Conservation (phyloP, 306 rosid species). For the Hylodesmum podocarpum region DNA sequence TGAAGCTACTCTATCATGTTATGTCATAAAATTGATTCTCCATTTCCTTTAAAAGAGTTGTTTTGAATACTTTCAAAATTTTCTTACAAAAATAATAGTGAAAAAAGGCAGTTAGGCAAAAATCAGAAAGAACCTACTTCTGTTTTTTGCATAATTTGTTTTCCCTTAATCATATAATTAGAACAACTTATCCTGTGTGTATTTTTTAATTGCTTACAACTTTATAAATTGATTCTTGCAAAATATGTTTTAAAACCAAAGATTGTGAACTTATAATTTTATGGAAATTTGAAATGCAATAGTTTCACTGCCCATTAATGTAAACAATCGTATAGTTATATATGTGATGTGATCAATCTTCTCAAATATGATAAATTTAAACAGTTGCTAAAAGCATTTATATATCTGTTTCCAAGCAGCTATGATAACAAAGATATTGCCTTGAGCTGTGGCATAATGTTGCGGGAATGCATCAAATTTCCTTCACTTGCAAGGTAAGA, state of each 20-base stretch:
- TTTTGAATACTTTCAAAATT: constrained; percentile 2
- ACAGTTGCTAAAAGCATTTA: constrained; percentile 3
- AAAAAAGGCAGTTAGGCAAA: neutral
- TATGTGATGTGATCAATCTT: constrained; percentile 13
- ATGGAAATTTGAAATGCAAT: neutral
- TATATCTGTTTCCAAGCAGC: constrained; percentile 51
- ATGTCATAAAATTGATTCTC: neutral
- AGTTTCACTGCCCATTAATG: constrained; percentile 7
- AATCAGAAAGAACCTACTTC: neutral
- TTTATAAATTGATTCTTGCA: constrained; percentile 8
- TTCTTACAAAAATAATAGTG: neutral
- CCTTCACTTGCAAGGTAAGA: constrained; percentile 85
- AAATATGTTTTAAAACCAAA: constrained; percentile 14
- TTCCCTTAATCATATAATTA: neutral
- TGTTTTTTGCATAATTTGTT: neutral
- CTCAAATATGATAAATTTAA: constrained; percentile 11
- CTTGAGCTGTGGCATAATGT: constrained; percentile 84
- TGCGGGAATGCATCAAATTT: constrained; percentile 94
- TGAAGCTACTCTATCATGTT: neutral
- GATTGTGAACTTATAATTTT: constrained; percentile 15
- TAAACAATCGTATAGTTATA: neutral
- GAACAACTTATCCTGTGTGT: neutral
- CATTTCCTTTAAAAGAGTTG: neutral
- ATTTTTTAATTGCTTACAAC: neutral
- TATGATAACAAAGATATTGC: constrained; percentile 97